Evolutionary conservation across 768 basidiomycete species (phyloP).

Genomic region (Udeniomyces megalosporus): DNA sequence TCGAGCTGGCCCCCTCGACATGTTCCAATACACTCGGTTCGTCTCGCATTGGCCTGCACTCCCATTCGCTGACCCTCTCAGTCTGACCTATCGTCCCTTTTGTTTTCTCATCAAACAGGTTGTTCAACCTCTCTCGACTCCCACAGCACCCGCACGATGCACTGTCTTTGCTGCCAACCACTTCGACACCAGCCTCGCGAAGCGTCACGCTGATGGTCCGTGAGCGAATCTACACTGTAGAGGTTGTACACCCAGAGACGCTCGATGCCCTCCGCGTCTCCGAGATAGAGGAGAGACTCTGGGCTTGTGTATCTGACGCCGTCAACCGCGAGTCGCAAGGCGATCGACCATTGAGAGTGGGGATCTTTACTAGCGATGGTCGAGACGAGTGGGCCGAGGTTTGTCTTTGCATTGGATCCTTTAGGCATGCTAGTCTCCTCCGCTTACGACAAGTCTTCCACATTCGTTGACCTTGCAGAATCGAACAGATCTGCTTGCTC

Average conservation of each 20-base stretch:
- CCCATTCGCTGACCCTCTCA: background rate
- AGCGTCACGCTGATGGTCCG: conserved; percentile 48
- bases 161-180: conserved; percentile 32
- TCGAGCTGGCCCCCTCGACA: conserved; percentile 45
- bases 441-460: too few relatives aligned
- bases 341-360: conserved; percentile 46
- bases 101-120: conserved; percentile 20
- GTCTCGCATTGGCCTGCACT: background rate
- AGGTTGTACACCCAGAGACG: conserved; percentile 40
- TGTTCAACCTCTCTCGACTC: conserved; percentile 62
- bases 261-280: conserved; percentile 28
- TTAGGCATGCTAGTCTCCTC: too few relatives aligned
- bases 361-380: conserved; percentile 59
- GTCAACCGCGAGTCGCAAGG: conserved; percentile 37
- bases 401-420: conserved; percentile 3
- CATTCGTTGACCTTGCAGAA: conserved; percentile 43
- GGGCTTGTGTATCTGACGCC: conserved; percentile 43
- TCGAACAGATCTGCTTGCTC: conserved; percentile 46
- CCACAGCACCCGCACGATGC: conserved; percentile 52
- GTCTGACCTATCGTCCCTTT: background rate
- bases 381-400: conserved; percentile 62
- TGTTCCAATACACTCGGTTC: conserved; percentile 20
- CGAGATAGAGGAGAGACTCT: conserved; percentile 37
- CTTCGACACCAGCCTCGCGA: background rate
- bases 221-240: conserved; percentile 64